Base-by-base conservation (phyloP, 345 rosid genomes). In the Hypericum perforatum region DNA sequence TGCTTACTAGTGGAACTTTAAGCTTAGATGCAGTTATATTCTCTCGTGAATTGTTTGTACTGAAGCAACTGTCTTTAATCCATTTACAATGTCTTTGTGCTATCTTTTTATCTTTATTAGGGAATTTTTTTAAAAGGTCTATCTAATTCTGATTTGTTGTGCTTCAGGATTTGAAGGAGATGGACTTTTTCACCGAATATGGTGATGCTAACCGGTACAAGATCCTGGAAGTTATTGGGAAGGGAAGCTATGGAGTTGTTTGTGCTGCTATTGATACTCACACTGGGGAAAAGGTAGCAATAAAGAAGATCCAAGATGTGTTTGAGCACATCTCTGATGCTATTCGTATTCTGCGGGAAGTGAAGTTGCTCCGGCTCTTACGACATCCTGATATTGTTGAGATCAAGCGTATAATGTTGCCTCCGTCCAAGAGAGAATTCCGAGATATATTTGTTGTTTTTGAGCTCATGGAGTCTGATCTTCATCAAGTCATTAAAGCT, bases 401-500 rank as follows among this genome's bases (percentile, higher is more conserved):
- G 50, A 88, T 92, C 52, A 92, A 88, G 70, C 78, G 94, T 65
- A 82, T 92, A 46, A 92, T 89, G 98, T 62, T 89, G 55, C 95
- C 95, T 7, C 94, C 97, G 36, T 88, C 99, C 0, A 89, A 86
- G 59, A 75, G 97, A 65, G 99, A 94, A 67, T 94, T 94, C 60
- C 86, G 62, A 70, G 99, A 94, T 62, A 88, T 91, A 36, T 87
- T 66, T 74, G 94, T 91, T 39, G 95, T 91, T 59, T 94, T 94
- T 75, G 97, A 94, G 88, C 94, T 94, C 41, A 89, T 94, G 97
- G 97, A 92, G 69, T 94, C 99, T n/a, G 99, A 94, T 64, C 89
- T 92, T 59, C 99, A 92, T 55, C 97, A 92, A 66, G 99, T 92
- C 60, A 89, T 92, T 63, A 89, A 89, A 79, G 95, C 97, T 55